Percentiles rank a stretch among this genome's conserved stretches.
phyloP scores from a whole-genome alignment of 441 rosid genomes.

The Melastoma candidum region DNA sequence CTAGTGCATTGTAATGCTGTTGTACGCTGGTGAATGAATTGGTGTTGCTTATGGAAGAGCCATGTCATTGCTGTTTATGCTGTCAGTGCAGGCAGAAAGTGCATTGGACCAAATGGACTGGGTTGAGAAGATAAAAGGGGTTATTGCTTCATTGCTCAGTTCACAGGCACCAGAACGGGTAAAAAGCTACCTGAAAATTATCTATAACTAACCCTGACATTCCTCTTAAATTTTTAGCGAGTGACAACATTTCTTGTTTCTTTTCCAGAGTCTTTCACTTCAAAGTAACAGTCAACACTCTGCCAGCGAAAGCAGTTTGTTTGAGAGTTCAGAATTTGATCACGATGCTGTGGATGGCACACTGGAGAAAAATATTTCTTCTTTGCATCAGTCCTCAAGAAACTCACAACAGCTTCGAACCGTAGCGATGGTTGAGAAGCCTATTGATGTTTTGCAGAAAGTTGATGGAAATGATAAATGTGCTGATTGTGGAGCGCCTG shows the following conservation, averaged over 20 bases:
- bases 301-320: slow-evolving; percentile 98
- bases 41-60: slow-evolving; percentile 10
- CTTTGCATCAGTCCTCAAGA: slow-evolving; percentile 52
- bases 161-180: slow-evolving; percentile 97
- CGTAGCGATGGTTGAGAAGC: slow-evolving; percentile 69
- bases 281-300: slow-evolving; percentile 97
- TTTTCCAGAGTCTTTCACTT: slow-evolving; percentile 57
- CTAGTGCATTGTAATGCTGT: not conserved
- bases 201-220: slow-evolving; percentile 7
- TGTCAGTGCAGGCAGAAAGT: slow-evolving; percentile 99
- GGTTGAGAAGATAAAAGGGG: slow-evolving; percentile 99
- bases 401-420: slow-evolving; percentile 63
- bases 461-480: slow-evolving; percentile 94
- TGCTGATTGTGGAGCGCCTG: slow-evolving; percentile 98
- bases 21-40: not conserved
- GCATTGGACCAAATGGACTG: slow-evolving; percentile 98
- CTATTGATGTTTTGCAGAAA: slow-evolving; percentile 70
- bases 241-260: not conserved
- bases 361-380: slow-evolving; percentile 56
- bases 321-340: slow-evolving; percentile 94
- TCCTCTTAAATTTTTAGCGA: not conserved
- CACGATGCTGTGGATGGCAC: slow-evolving; percentile 68
- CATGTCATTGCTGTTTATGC: slow-evolving; percentile 38
- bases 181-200: slow-evolving; percentile 12
- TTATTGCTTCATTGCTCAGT: slow-evolving; percentile 96